Percentiles rank a stretch among this genome's conserved stretches.
Evolutionary conservation across 1,139 yeast genomes (phyloP).

Genomic region (Protomyces inouyei): DNA sequence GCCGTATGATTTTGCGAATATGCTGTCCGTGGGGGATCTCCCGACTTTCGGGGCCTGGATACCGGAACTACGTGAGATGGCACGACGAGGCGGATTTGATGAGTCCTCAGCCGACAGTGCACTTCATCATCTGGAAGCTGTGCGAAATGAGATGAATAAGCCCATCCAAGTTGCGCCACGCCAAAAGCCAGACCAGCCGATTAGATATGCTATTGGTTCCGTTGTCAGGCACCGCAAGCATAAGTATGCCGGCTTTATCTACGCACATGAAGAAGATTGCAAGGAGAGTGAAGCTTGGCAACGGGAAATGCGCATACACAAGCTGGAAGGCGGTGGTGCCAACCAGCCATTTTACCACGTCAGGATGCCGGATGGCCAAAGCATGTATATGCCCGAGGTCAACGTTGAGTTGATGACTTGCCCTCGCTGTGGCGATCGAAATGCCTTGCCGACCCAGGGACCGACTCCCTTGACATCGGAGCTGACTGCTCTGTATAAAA

Average conservation of each 20-base stretch:
- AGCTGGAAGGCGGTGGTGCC: neutral
- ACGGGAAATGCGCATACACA: constrained; percentile 2
- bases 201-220: neutral
- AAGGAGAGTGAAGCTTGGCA: constrained; percentile 5
- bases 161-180: too few relatives aligned
- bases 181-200: neutral
- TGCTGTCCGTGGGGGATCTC: neutral
- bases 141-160: too few relatives aligned
- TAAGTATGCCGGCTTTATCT: neutral
- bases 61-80: neutral
- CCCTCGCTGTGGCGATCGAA: neutral
- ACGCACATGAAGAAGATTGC: constrained; percentile 6
- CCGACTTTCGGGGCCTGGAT: neutral
- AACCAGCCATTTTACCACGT: constrained; percentile 20
- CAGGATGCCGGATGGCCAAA: neutral
- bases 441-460: neutral
- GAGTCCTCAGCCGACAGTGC: too few relatives aligned
- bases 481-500: too few relatives aligned
- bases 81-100: neutral
- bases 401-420: neutral
- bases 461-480: neutral
- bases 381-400: constrained; percentile 12
- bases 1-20: neutral
- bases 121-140: too few relatives aligned
- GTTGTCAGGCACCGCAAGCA: neutral